Evolutionary conservation across 2,329 filamentous ascomycete genomes (phyloP).

Genomic region (Penicillium sp.): DNA sequence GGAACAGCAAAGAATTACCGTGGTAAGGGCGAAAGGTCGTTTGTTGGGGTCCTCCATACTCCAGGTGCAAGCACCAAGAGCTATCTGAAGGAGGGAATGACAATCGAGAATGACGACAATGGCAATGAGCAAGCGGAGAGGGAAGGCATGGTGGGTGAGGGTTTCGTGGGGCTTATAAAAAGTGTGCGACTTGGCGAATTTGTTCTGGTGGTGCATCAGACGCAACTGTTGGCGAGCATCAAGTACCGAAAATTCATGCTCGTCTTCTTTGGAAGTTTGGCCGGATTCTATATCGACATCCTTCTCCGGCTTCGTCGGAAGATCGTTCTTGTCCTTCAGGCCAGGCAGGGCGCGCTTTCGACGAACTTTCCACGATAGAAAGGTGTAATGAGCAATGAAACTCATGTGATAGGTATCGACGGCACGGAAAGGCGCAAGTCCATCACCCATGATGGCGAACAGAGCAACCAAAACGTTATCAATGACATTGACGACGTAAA

Average conservation of each 20-base stretch:
- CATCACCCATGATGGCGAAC: slow-evolving; percentile 67
- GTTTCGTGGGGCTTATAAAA: slow-evolving; percentile 91
- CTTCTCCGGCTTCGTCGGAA: slow-evolving; percentile 50
- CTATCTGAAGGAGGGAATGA: slow-evolving; percentile 75
- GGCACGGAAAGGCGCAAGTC: slow-evolving; percentile 68
- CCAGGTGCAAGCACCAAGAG: slow-evolving; percentile 75
- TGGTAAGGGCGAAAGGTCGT: slow-evolving; percentile 69
- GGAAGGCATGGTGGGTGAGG: slow-evolving; percentile 74
- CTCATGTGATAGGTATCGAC: slow-evolving; percentile 87
- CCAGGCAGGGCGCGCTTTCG: slow-evolving; percentile 59
- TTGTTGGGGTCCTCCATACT: slow-evolving; percentile 63
- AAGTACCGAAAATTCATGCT: slow-evolving; percentile 60
- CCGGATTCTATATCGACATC: slow-evolving; percentile 46
- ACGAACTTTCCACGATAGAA: slow-evolving; percentile 62
- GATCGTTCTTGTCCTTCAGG: slow-evolving; percentile 65
- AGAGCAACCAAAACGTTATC: slow-evolving; percentile 68
- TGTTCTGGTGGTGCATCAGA: slow-evolving; percentile 71
- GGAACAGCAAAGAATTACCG: slow-evolving; percentile 73
- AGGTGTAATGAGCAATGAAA: slow-evolving; percentile 71
- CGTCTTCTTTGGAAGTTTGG: slow-evolving; percentile 44
- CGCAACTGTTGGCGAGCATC: slow-evolving; percentile 62
- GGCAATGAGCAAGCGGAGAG: slow-evolving; percentile 67
- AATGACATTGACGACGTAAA: slow-evolving; percentile 66
- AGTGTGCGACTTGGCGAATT: slow-evolving; percentile 76
- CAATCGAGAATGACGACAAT: slow-evolving; percentile 75